Percentiles rank a stretch among this genome's conserved stretches.
Conservation (phyloP, 352 stramenopile species). For the Phytophthora vignae region DNA sequence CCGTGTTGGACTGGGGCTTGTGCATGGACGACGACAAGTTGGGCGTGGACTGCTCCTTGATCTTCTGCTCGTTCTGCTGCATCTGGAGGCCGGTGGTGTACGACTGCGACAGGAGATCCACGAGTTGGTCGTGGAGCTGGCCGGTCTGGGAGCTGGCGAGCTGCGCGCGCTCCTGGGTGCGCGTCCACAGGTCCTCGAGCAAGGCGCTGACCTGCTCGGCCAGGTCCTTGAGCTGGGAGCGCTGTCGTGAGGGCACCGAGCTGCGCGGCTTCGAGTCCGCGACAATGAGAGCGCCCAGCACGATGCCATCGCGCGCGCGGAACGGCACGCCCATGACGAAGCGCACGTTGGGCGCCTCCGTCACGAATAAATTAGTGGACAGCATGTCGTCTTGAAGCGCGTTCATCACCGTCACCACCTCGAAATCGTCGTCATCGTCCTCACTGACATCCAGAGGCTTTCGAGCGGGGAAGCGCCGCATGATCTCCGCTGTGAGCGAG, state of each 20-base stretch:
- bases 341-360: conserved; percentile 54
- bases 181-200: conserved; percentile 53
- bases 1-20: conserved; percentile 20
- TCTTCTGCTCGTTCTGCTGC: conserved; percentile 54
- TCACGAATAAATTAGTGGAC: conserved; percentile 64
- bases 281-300: conserved; percentile 67
- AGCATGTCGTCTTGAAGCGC: conserved; percentile 50
- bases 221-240: conserved; percentile 47
- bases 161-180: conserved; percentile 39
- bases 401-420: conserved; percentile 57
- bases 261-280: conserved; percentile 52
- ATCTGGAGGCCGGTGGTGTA: conserved; percentile 62
- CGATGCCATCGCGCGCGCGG: conserved; percentile 51
- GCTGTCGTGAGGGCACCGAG: conserved; percentile 40
- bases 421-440: conserved; percentile 35
- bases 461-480: conserved; percentile 48
- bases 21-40: conserved; percentile 32
- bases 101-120: conserved; percentile 58
- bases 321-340: conserved; percentile 71
- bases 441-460: conserved; percentile 38
- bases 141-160: conserved; percentile 34
- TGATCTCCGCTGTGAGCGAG: conserved; percentile 64
- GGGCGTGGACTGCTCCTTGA: conserved; percentile 34
- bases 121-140: conserved; percentile 54
- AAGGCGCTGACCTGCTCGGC: conserved; percentile 56